phyloP scores from a whole-genome alignment of 371 early-diverging fungal genomes.

The Nematocida sp. region DNA sequence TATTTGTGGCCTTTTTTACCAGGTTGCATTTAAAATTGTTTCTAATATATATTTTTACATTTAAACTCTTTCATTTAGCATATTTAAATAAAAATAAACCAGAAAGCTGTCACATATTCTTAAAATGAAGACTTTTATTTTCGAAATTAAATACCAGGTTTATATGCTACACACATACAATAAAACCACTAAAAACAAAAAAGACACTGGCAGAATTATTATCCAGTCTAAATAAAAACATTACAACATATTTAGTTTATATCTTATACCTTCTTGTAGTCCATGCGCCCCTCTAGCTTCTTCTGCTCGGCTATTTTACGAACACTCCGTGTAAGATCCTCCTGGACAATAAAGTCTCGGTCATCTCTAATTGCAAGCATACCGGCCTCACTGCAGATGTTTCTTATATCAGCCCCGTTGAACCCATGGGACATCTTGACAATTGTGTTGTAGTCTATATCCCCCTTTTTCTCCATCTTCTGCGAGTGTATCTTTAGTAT shows the following conservation, averaged over 20 bases:
- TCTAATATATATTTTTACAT: too few relatives aligned
- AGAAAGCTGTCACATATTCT: too few relatives aligned
- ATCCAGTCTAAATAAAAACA: background rate
- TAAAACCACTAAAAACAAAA: background rate
- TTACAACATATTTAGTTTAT: conserved; percentile 10
- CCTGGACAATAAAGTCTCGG: conserved; percentile 90
- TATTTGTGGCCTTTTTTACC: too few relatives aligned
- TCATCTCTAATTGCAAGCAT: conserved; percentile 99
- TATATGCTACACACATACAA: too few relatives aligned
- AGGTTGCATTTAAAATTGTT: too few relatives aligned
- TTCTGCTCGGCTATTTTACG: conserved; percentile 94
- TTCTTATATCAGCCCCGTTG: conserved; percentile 97
- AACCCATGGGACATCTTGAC: conserved; percentile 95
- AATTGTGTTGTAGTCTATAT: conserved; percentile 85
- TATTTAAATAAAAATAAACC: too few relatives aligned
- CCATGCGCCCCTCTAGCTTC: conserved; percentile 93
- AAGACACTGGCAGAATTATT: background rate
- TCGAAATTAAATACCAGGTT: too few relatives aligned
- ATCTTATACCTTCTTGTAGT: conserved; percentile 73
- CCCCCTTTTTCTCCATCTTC: conserved; percentile 86
- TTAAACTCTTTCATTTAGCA: too few relatives aligned
- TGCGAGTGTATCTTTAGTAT: conserved; percentile 92
- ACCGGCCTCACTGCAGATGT: conserved; percentile 98
- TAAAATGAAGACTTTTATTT: too few relatives aligned
- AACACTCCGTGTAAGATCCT: conserved; percentile 98